A percentile compares a stretch with the other conserved stretches of the same genome.
These are phyloP conservation scores for Apiospora koreana DNA, from an alignment of 2,329 filamentous ascomycete genomes.

Conservation along the genomic window DNA sequence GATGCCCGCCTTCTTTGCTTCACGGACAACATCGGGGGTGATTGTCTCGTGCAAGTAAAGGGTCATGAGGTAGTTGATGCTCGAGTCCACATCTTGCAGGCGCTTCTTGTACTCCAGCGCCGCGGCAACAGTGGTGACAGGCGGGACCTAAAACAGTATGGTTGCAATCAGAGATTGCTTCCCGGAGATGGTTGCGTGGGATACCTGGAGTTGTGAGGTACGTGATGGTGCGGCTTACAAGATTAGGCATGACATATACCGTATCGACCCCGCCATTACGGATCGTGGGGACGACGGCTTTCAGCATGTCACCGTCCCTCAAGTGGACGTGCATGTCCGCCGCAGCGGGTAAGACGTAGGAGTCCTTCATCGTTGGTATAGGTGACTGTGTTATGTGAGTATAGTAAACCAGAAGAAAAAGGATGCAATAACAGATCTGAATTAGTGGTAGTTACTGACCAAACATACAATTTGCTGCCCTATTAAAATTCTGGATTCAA, in stretches of 20 bases:
- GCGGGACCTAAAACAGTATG: constrained; percentile 31
- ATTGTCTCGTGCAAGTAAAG: constrained; percentile 53
- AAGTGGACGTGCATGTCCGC: constrained; percentile 18
- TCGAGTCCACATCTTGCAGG: constrained; percentile 46
- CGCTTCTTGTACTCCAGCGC: constrained; percentile 49
- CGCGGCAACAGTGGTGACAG: constrained; percentile 48
- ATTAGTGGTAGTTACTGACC: background rate
- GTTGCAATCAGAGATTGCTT: background rate
- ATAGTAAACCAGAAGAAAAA: background rate
- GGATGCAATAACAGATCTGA: background rate
- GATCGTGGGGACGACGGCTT: constrained; percentile 50
- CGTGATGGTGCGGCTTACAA: constrained; percentile 30
- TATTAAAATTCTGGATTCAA: background rate
- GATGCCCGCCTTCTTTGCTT: constrained; percentile 62
- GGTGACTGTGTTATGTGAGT: background rate
- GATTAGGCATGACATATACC: constrained; percentile 57
- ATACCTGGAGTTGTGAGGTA: background rate
- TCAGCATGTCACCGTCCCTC: constrained; percentile 49
- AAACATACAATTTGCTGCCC: background rate
- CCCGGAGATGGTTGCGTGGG: background rate
- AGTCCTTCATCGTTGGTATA: constrained; percentile 13
- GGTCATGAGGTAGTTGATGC: constrained; percentile 53
- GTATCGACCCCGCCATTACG: constrained; percentile 52
- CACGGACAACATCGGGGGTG: constrained; percentile 54
- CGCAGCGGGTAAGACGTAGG: constrained; percentile 16